phyloP scores from a whole-genome alignment of 768 basidiomycete species.

The Sistotremastrum niveocremeum region DNA sequence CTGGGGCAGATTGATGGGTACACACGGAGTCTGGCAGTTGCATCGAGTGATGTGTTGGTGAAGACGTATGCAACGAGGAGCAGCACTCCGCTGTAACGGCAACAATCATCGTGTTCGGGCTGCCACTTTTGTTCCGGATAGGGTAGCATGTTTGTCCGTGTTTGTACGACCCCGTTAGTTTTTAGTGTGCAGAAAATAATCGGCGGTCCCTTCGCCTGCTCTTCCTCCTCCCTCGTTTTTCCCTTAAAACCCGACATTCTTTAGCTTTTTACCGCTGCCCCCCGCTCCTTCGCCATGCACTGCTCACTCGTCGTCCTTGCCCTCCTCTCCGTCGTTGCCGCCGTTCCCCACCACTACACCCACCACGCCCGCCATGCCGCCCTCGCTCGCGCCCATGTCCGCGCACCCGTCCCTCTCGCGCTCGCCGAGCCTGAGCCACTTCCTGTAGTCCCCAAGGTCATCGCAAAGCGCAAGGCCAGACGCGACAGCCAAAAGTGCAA shows the following conservation, averaged over 20 bases:
- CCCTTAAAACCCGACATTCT: constrained; percentile 4
- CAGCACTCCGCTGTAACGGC: constrained; percentile 12
- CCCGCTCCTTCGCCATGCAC: constrained; percentile 1
- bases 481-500: background rate
- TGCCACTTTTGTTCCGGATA: background rate
- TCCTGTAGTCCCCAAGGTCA: background rate
- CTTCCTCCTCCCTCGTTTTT: constrained; percentile 9
- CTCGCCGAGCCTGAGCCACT: constrained; percentile 5
- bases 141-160: background rate
- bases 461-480: too few relatives aligned
- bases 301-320: constrained; percentile 17
- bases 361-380: constrained; percentile 25
- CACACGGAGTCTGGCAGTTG: constrained; percentile 57
- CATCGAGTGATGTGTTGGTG: constrained; percentile 49
- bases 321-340: constrained; percentile 28
- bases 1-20: constrained; percentile 82
- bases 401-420: constrained; percentile 18
- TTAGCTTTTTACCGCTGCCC: background rate
- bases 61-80: constrained; percentile 70
- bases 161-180: background rate
- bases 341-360: constrained; percentile 12
- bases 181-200: too few relatives aligned
- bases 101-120: background rate
- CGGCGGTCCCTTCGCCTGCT: constrained; percentile 9
- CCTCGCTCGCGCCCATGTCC: constrained; percentile 28